Evolutionary conservation across 176 grass and related monocot genomes (phyloP).

Genomic region (Hordeum marinum): DNA sequence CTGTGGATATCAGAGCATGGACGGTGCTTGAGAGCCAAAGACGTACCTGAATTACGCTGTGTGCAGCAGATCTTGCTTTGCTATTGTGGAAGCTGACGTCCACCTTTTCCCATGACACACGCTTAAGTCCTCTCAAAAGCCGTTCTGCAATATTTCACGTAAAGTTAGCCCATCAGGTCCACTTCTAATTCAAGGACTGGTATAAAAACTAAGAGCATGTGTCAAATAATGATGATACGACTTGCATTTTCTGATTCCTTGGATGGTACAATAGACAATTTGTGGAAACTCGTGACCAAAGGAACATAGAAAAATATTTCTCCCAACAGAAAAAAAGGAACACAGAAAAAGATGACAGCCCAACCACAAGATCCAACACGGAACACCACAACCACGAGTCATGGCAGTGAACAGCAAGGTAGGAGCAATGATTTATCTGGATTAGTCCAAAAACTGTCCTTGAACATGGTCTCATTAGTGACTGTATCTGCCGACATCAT

Average conservation of each 20-base stretch:
- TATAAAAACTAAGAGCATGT: conserved; percentile 2
- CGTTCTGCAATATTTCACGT: conserved; percentile 52
- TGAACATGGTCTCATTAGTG: conserved; percentile 12
- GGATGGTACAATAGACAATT: background rate
- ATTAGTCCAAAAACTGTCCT: background rate
- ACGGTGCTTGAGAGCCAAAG: background rate
- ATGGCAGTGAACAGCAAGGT: conserved; percentile 1
- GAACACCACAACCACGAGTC: background rate
- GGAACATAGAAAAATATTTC: too few species aligned
- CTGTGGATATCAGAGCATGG: background rate
- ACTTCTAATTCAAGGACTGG: background rate
- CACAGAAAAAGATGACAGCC: background rate
- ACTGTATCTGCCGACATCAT: conserved; percentile 17
- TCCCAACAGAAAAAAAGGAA: background rate
- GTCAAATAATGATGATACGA: background rate
- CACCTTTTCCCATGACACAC: conserved; percentile 92
- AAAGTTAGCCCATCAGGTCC: background rate
- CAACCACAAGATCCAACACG: background rate
- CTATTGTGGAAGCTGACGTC: conserved; percentile 91
- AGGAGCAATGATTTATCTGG: conserved; percentile 6
- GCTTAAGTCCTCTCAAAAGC: conserved; percentile 70
- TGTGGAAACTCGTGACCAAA: background rate
- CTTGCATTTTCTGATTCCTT: background rate
- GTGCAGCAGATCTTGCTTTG: conserved; percentile 77
- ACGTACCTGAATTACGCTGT: conserved; percentile 89